Conservation (phyloP, 768 basidiomycete species). For the Boletellus emodensis region DNA sequence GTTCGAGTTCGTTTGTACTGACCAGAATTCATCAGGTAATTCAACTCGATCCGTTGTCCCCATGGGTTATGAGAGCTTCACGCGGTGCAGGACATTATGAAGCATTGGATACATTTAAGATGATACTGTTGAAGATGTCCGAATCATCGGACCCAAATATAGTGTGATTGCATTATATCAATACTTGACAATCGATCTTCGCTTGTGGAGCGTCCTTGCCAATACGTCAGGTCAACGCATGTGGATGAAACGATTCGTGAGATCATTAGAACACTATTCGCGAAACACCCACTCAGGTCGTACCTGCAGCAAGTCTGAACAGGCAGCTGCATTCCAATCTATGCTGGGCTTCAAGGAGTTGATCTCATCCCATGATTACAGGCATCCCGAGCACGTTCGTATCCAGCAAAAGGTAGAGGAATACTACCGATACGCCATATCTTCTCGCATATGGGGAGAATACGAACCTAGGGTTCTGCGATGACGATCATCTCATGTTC, state of each 20-base stretch:
- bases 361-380: conserved; percentile 10
- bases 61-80: conserved; percentile 9
- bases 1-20: not conserved
- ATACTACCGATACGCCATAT: no score
- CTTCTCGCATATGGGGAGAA: no score
- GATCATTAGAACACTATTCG: conserved; percentile 2
- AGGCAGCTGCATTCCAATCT: conserved; percentile 5
- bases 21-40: conserved; percentile 2
- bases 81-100: not conserved
- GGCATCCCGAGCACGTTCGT: not conserved
- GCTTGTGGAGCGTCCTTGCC: not conserved
- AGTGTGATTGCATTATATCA: not conserved
- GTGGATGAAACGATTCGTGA: not conserved
- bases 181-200: not conserved
- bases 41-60: conserved; percentile 5
- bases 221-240: not conserved
- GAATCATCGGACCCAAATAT: not conserved
- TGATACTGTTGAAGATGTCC: conserved; percentile 8
- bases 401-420: conserved; percentile 3
- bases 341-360: conserved; percentile 5
- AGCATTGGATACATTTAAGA: not conserved
- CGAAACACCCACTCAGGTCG: conserved; percentile 8
- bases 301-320: not conserved
- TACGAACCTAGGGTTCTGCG: no score
- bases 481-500: no score